Evolutionary conservation across 2,329 filamentous ascomycete species (phyloP).

Genomic region (Chaetomiaceae sp.): DNA sequence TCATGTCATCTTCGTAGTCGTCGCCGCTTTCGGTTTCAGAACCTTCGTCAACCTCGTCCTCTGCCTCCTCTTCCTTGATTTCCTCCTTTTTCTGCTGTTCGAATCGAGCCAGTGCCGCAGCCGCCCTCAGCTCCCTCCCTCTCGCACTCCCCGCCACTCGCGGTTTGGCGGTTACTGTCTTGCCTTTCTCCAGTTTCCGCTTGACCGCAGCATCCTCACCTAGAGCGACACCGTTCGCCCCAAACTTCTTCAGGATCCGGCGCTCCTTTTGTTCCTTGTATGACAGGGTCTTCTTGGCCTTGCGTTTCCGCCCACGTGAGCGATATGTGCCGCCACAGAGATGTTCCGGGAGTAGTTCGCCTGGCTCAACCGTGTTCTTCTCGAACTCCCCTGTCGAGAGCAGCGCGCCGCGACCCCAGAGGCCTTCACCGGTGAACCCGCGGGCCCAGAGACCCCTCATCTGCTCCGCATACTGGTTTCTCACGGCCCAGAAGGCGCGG

Average conservation of each 20-base stretch:
- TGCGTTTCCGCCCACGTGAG: conserved; percentile 53
- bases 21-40: conserved; percentile 47
- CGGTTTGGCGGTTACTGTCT: conserved; percentile 59
- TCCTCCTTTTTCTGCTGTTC: conserved; percentile 54
- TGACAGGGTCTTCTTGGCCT: conserved; percentile 47
- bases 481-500: conserved; percentile 72
- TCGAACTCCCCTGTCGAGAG: conserved; percentile 59
- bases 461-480: conserved; percentile 67
- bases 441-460: conserved; percentile 67
- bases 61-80: conserved; percentile 33
- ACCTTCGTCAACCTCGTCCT: conserved; percentile 12
- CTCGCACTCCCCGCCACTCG: conserved; percentile 70
- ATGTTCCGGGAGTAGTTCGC: conserved; percentile 62
- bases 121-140: conserved; percentile 70
- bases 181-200: conserved; percentile 63
- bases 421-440: conserved; percentile 72
- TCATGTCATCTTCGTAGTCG: conserved; percentile 46
- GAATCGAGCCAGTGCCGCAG: conserved; percentile 71
- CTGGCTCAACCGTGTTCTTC: conserved; percentile 45
- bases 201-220: conserved; percentile 66
- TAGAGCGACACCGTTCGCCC: conserved; percentile 61
- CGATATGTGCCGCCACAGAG: conserved; percentile 78
- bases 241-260: conserved; percentile 72
- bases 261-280: conserved; percentile 71
- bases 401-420: conserved; percentile 71